Base-by-base conservation (phyloP, 257 asterid genomes). In the Primulina tabacum region DNA sequence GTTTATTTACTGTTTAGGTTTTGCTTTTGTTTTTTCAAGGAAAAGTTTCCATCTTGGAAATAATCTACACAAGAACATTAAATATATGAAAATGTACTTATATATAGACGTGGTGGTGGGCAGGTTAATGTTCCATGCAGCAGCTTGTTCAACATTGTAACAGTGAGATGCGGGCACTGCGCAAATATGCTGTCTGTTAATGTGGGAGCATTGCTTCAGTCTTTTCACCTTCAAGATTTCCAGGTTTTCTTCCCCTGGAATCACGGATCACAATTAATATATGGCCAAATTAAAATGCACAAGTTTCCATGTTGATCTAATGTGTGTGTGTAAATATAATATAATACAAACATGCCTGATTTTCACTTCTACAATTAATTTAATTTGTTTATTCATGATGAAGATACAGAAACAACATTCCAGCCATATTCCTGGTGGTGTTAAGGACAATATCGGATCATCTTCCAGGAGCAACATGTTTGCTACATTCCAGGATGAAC, bases 161-260 rank as follows among this genome's bases (percentile, higher is more conserved):
- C 98, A 0, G 98, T 92, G 17, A 84, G 97, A 81, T 92, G 98
- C 73, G 98, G 98, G 32, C 97, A 92, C 71, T 92, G 98, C 62
- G 65, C 89, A 4, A 90, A 92, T 84, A 72, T 92, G 85, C 89
- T 92, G 64, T 84, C 96, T 28, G 97, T 88, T 57, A 90, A 88
- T 70, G 79, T 88, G 76, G 93, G 88, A 67, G 87, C 90, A 75
- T 81, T 81, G 76, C 79, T 84, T 73, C 97, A 88, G 64, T 78
- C 90, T 69, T 83, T 77, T 71, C 93, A 94, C 52, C 83, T 75
- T 72, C 95, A 88, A 84, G 89, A 88, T 82, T 68, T 82, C 64
- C 97, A 92, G 97, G 98, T 92, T 71, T 12, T 7, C 57, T 50
- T 50, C 21, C 21, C 57, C 57, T 50, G 8, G 57, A 50, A 50